Percentiles rank a stretch among this genome's conserved stretches.
phyloP scores from a whole-genome alignment of 352 stramenopile species.

The Phytophthora vignae region DNA sequence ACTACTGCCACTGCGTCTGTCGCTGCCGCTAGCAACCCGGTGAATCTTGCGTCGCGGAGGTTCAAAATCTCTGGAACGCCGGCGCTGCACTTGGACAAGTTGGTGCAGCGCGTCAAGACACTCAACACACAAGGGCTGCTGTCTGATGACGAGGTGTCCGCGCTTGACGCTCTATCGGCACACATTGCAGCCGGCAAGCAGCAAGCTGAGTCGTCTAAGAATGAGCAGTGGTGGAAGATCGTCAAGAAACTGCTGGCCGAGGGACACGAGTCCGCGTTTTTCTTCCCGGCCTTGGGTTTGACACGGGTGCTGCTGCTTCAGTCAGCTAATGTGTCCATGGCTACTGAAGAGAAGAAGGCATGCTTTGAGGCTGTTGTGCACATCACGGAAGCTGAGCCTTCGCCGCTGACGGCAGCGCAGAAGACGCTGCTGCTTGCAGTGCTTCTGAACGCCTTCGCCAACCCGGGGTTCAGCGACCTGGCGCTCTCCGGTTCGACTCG shows the following conservation, averaged over 20 bases:
- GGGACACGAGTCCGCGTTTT: conserved; percentile 42
- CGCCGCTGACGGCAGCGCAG: conserved; percentile 46
- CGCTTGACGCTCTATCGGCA: conserved; percentile 38
- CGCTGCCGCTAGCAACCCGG: neutral
- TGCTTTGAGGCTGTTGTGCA: conserved; percentile 63
- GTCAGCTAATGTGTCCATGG: conserved; percentile 24
- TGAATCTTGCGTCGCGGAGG: conserved; percentile 42
- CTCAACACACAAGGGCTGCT: conserved; percentile 47
- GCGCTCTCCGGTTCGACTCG: conserved; percentile 51
- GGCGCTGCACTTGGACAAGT: conserved; percentile 56
- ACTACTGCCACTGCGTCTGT: neutral
- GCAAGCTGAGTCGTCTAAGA: conserved; percentile 20
- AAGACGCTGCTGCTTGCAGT: conserved; percentile 67
- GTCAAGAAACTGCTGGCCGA: conserved; percentile 54
- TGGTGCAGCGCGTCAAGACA: conserved; percentile 50
- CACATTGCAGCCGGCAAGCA: conserved; percentile 35
- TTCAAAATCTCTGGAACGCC: conserved; percentile 69
- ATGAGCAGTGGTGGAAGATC: conserved; percentile 50
- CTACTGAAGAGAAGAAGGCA: conserved; percentile 45
- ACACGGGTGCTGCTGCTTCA: conserved; percentile 71
- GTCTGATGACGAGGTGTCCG: conserved; percentile 35
- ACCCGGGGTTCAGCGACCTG: conserved; percentile 58
- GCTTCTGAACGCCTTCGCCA: conserved; percentile 73
- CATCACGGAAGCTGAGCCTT: conserved; percentile 42
- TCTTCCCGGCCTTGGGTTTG: conserved; percentile 67